Percentiles rank a stretch among this genome's conserved stretches.
Evolutionary conservation across 2,329 filamentous ascomycete species (phyloP).

Genomic region (Colletotrichum scovillei): DNA sequence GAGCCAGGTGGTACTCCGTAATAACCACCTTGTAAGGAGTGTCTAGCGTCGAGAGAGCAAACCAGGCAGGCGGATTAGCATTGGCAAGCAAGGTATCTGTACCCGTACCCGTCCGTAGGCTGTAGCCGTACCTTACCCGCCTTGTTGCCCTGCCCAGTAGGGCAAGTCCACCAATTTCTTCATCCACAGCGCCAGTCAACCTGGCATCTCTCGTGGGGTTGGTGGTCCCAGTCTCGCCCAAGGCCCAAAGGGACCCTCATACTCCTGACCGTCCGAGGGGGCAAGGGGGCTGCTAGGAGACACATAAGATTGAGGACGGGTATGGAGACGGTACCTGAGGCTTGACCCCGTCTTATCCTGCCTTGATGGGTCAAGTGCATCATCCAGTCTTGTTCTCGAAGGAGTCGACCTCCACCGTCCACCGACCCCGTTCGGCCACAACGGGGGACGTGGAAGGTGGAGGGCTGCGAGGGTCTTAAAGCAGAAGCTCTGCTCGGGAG

Average conservation of each 20-base stretch:
- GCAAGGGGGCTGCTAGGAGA: not conserved
- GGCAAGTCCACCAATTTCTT: constrained; percentile 22
- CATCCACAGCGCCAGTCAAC: constrained; percentile 4
- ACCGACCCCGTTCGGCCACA: constrained; percentile 17
- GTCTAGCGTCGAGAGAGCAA: not conserved
- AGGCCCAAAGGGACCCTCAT: not conserved
- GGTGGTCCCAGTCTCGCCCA: not conserved
- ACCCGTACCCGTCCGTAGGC: constrained; percentile 12
- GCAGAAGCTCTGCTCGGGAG: constrained; percentile 32
- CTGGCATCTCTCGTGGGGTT: constrained; percentile 6
- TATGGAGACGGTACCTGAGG: constrained; percentile 20
- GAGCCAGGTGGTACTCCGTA: constrained; percentile 16
- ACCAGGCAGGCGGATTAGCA: constrained; percentile 19
- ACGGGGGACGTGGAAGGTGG: constrained; percentile 29
- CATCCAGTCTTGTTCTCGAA: constrained; percentile 16
- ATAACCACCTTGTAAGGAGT: constrained; percentile 1
- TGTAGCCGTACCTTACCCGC: constrained; percentile 4
- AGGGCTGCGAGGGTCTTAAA: constrained; percentile 11
- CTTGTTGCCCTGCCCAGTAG: constrained; percentile 25
- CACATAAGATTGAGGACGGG: not conserved
- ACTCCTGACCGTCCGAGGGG: constrained; percentile 1
- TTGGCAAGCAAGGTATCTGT: constrained; percentile 16
- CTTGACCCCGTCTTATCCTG: constrained; percentile 20
- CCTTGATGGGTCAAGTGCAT: constrained; percentile 1
- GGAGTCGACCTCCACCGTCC: constrained; percentile 19